phyloP scores from a whole-genome alignment of 2,329 filamentous ascomycete species.

The Fusarium torulosum region DNA sequence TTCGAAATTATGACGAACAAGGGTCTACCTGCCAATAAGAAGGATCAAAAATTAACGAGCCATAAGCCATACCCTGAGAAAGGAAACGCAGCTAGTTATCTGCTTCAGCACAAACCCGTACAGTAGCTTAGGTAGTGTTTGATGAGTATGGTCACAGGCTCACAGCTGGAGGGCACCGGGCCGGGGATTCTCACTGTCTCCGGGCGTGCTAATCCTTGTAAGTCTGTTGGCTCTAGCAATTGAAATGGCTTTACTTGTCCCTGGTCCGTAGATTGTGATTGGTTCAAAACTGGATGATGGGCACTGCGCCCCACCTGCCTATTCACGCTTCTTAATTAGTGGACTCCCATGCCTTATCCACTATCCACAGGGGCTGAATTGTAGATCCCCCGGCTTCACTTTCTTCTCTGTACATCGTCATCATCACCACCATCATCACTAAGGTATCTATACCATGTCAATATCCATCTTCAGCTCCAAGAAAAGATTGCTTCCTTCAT shows the following conservation, averaged over 20 bases:
- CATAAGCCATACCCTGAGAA: neutral
- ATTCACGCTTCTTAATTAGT: neutral
- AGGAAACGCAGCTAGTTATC: no score
- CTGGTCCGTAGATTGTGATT: neutral
- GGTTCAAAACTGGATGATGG: slow-evolving; percentile 4
- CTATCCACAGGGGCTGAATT: neutral
- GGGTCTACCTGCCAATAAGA: slow-evolving; percentile 14
- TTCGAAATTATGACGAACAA: slow-evolving; percentile 7
- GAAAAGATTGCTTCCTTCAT: neutral
- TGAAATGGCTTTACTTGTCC: neutral
- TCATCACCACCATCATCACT: no score
- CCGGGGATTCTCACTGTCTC: neutral
- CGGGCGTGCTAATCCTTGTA: slow-evolving; percentile 28
- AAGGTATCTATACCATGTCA: neutral
- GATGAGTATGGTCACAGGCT: no score
- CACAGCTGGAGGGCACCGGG: neutral
- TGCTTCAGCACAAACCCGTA: no score
- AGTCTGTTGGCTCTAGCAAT: slow-evolving; percentile 29
- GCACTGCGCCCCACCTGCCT: neutral
- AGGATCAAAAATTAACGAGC: neutral
- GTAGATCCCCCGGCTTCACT: neutral
- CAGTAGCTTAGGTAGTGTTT: no score
- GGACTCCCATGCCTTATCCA: neutral
- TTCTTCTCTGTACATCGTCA: neutral
- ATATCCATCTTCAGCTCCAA: neutral